Conservation (phyloP, 768 basidiomycete species). For the Pilatotrama ljubarskyi region DNA sequence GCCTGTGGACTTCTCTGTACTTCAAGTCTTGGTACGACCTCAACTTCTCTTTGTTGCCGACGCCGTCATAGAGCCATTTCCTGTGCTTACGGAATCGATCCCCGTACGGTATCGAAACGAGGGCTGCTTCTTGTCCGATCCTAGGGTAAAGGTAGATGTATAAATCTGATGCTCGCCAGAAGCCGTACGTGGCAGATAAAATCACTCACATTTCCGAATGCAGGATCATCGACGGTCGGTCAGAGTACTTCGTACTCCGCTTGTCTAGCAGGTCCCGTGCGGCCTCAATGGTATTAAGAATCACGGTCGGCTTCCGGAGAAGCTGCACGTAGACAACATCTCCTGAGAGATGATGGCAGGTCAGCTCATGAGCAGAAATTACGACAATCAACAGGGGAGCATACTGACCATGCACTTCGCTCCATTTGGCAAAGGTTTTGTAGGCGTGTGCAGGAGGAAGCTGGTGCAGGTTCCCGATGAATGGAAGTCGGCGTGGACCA, state of each 20-base stretch:
- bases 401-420: too few species aligned
- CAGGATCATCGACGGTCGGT: constrained; percentile 26
- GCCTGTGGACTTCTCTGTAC: constrained; percentile 7
- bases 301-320: constrained; percentile 22
- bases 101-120: constrained; percentile 7
- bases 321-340: constrained; percentile 24
- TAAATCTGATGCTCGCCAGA: too few species aligned
- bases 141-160: too few species aligned
- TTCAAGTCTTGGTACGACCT: constrained; percentile 10
- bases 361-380: too few species aligned
- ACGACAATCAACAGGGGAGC: too few species aligned
- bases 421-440: neutral
- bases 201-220: constrained; percentile 28
- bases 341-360: constrained; percentile 9
- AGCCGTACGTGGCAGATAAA: too few species aligned
- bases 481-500: neutral
- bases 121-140: constrained; percentile 10
- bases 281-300: constrained; percentile 26
- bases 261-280: constrained; percentile 33
- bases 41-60: constrained; percentile 4
- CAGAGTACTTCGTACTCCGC: constrained; percentile 31
- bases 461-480: constrained; percentile 20
- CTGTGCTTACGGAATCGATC: constrained; percentile 20
- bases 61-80: constrained; percentile 17
- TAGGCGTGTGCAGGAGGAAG: neutral